Evolutionary conservation across 495 filamentous ascomycete species (phyloP), one percentile per base, ranked within the genome.

Genomic region (Penicilliopsis zonata): DNA sequence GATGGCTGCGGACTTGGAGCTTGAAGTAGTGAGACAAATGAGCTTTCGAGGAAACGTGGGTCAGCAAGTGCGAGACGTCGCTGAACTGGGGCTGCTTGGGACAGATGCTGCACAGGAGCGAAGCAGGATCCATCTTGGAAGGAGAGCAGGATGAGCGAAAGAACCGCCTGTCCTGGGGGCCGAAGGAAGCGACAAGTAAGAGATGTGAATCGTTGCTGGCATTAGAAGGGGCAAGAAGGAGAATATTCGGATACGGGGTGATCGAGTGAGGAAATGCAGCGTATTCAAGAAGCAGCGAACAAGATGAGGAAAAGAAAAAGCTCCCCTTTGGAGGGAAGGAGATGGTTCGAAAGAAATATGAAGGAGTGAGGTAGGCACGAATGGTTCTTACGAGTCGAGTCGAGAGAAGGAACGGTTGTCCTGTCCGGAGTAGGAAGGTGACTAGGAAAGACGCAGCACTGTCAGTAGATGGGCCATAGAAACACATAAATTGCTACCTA

Each of bases 31-130:
- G 63, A 10, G 81, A 70, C 8, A 94, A 57, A 49, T 95, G 86
- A 20, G 75, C 76, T 46, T 94, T 94, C 31, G 85, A 93, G 15
- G 75, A 67, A 12, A 92, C 67, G 44, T 95, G 86, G 19, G 86
- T 95, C 36, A 95, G 67, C 15, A 94, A 63, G 45, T 94, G 86
- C 10, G 86, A 92, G 19, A 83, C 56, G 48, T 95, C 86, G 31
- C 85, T 90, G 56, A 93, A 95, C 23, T 49, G 60, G 8, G 83
- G 81, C 33, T 67, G 71, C 41, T 79, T 80, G 4, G 77, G 75
- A 52, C 86, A 94, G 42, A 88, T 73, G 36, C 61, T 78, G 70
- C 86, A 94, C 41, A 68, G 57, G 17, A 94, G 70, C 26, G 76
- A 70, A 40, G 85, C 69, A 15, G 45, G 40, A 42, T 58, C 53